Evolutionary conservation across 2,329 filamentous ascomycete species (phyloP).

Genomic region (Chaetomiaceae sp.): DNA sequence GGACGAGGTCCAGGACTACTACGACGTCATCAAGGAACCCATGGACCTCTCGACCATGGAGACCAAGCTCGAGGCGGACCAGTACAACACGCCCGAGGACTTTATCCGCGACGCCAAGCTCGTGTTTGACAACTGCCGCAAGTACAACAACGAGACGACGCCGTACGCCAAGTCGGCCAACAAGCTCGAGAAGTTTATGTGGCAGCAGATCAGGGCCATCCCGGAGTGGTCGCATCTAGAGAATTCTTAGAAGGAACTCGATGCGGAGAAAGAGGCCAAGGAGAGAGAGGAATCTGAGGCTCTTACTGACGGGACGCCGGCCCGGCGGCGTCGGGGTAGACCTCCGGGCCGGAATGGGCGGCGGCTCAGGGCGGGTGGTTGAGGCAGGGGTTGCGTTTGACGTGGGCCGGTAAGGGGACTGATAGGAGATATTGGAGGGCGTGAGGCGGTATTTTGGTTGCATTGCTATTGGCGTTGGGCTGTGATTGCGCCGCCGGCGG

Average conservation of each 20-base stretch:
- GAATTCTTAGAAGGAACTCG: constrained; percentile 19
- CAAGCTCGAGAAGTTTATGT: constrained; percentile 92
- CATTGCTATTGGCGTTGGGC: constrained; percentile 4
- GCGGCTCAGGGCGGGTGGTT: neutral
- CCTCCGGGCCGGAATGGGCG: neutral
- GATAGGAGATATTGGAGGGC: neutral
- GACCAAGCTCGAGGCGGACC: constrained; percentile 85
- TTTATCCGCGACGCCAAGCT: constrained; percentile 85
- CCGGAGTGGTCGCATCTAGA: constrained; percentile 75
- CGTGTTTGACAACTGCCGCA: constrained; percentile 90
- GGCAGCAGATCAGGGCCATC: constrained; percentile 83
- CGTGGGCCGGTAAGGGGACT: too few species aligned
- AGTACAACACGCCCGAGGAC: constrained; percentile 87
- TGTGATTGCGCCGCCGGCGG: neutral
- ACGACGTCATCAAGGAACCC: constrained; percentile 94
- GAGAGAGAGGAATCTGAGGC: neutral
- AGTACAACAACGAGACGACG: constrained; percentile 94
- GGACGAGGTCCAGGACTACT: constrained; percentile 97
- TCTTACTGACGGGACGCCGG: too few species aligned
- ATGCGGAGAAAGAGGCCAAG: neutral
- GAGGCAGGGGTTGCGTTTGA: too few species aligned
- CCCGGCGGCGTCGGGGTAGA: neutral
- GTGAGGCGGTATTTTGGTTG: neutral
- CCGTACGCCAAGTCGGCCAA: constrained; percentile 93
- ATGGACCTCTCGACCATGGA: constrained; percentile 98